Conservation (phyloP, 2,329 filamentous ascomycete species). For the Thelonectria rubi region DNA sequence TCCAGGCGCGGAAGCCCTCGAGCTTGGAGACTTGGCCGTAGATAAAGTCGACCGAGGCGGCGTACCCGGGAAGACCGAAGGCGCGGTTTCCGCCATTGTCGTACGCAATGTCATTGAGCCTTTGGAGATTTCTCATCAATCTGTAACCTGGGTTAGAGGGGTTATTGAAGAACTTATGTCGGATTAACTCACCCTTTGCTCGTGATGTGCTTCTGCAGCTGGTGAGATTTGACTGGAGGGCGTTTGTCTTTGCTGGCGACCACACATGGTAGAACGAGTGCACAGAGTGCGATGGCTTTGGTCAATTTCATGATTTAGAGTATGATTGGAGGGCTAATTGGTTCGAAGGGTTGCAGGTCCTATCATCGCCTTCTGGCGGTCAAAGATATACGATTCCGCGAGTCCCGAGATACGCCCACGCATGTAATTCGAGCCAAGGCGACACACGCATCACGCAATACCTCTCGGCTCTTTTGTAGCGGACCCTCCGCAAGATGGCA, state of each 20-base stretch:
- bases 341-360: too few relatives aligned
- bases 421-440: neutral
- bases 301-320: slow-evolving; percentile 34
- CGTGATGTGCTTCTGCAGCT: slow-evolving; percentile 39
- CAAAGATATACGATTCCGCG: neutral
- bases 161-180: accelerated
- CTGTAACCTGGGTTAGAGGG: slow-evolving; percentile 17
- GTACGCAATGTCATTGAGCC: slow-evolving; percentile 44
- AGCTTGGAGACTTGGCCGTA: slow-evolving; percentile 41
- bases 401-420: neutral
- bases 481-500: slow-evolving; percentile 1
- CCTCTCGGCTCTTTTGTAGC: neutral
- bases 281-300: slow-evolving; percentile 38
- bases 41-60: slow-evolving; percentile 47
- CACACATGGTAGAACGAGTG: slow-evolving; percentile 31
- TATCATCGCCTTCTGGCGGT: neutral
- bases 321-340: neutral
- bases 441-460: neutral
- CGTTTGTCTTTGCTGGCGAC: slow-evolving; percentile 34
- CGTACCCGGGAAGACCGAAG: slow-evolving; percentile 45
- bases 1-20: slow-evolving; percentile 42
- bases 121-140: slow-evolving; percentile 40
- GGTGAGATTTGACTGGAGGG: slow-evolving; percentile 33
- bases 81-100: slow-evolving; percentile 46
- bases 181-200: slow-evolving; percentile 33